These are phyloP conservation scores for Scytalidium sp. DNA, from an alignment of 2,329 filamentous ascomycete genomes.

Conservation along the genomic window DNA sequence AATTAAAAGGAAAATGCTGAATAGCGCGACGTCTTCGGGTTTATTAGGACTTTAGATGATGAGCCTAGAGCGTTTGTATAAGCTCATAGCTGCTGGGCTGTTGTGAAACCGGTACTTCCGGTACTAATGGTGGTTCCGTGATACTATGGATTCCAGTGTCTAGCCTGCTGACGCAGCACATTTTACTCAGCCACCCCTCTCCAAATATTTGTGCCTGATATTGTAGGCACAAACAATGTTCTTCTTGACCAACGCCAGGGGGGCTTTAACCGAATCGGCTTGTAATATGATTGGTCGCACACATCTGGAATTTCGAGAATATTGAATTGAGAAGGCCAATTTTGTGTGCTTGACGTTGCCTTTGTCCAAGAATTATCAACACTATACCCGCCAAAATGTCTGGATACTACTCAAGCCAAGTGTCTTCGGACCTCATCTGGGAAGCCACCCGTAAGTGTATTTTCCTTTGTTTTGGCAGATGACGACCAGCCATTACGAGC, in stretches of 20 bases:
- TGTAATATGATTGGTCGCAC: neutral
- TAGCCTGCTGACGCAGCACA: neutral
- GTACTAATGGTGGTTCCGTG: neutral
- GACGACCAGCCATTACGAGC: too few species aligned
- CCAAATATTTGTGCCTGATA: neutral
- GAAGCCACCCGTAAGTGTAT: constrained; percentile 82
- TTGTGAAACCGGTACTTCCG: neutral
- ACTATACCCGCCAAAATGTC: constrained; percentile 24
- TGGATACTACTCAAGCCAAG: constrained; percentile 63
- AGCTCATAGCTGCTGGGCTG: neutral
- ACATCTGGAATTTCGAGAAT: constrained; percentile 3
- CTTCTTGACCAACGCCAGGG: neutral
- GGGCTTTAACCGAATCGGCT: neutral
- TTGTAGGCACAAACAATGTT: neutral
- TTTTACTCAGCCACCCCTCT: neutral
- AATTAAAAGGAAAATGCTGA: neutral
- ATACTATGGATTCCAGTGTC: too few species aligned
- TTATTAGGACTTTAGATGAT: too few species aligned
- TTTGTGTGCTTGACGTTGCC: neutral
- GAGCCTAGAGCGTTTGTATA: neutral
- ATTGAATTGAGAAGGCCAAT: neutral
- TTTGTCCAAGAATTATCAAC: constrained; percentile 7
- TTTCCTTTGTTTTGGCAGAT: constrained; percentile 3
- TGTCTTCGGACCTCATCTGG: constrained; percentile 92
- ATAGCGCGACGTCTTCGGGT: neutral